These are phyloP conservation scores for Wallacemonas sp. DNA, from an alignment of 208 protist species.

Conservation along the genomic window DNA sequence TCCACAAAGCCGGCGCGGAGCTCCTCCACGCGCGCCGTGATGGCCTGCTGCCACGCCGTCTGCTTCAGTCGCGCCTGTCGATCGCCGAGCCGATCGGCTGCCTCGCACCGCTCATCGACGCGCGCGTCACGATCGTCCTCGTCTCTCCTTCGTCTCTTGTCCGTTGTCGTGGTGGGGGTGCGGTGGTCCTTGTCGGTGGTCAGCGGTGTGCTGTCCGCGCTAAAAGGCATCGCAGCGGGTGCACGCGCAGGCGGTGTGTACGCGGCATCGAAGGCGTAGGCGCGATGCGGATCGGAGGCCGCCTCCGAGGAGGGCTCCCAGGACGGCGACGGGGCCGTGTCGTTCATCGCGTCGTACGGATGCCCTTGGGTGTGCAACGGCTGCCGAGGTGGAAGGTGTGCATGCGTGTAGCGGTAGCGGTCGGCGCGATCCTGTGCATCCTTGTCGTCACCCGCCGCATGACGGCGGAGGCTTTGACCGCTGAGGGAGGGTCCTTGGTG, in stretches of 20 bases:
- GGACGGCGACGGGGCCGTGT: background rate
- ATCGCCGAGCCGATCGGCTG: background rate
- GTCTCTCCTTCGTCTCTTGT: background rate
- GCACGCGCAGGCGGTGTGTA: too few relatives aligned
- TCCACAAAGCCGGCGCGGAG: conserved; percentile 65
- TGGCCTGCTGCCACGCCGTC: background rate
- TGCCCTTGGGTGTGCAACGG: background rate
- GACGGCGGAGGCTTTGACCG: too few relatives aligned
- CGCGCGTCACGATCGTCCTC: too few relatives aligned
- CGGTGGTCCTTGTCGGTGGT: too few relatives aligned
- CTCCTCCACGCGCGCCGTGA: conserved; percentile 24
- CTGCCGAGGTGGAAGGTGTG: background rate
- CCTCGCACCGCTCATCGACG: too few relatives aligned
- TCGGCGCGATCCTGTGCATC: background rate
- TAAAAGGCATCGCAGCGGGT: too few relatives aligned
- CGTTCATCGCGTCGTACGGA: background rate
- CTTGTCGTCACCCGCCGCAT: too few relatives aligned
- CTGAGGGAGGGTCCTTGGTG: too few relatives aligned
- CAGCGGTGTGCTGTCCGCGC: too few relatives aligned
- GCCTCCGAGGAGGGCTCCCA: background rate
- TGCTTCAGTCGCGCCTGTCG: conserved; percentile 3
- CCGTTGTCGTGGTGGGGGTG: too few relatives aligned
- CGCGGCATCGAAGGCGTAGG: too few relatives aligned
- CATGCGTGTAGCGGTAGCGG: background rate
- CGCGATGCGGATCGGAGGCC: too few relatives aligned